A percentile compares a stretch with the other conserved stretches of the same genome.
Evolutionary conservation across 2,329 filamentous ascomycete species (phyloP).

Genomic region (Hymenoscyphus salicellus): DNA sequence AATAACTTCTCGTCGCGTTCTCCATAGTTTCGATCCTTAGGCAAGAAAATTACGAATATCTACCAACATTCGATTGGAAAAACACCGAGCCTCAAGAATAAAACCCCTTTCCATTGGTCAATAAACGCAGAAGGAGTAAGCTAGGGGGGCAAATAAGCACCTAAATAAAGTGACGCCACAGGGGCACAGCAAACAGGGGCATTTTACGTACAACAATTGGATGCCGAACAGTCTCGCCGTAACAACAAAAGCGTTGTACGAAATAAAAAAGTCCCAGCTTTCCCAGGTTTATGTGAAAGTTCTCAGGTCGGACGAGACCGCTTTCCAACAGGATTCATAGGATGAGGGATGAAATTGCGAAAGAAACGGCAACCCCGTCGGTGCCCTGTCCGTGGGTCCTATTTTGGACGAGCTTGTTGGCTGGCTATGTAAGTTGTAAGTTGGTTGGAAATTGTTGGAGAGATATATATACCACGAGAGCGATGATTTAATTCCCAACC

Average conservation of each 20-base stretch:
- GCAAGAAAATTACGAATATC: not conserved
- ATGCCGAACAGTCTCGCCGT: not conserved
- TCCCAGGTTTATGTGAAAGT: too few relatives aligned
- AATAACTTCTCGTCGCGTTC: not conserved
- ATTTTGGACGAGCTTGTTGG: not conserved
- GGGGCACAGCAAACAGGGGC: not conserved
- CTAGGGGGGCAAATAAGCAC: not conserved
- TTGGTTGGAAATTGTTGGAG: not conserved
- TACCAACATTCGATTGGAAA: not conserved
- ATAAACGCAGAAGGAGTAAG: not conserved
- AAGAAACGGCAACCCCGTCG: not conserved
- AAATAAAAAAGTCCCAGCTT: too few relatives aligned
- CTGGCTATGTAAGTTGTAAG: not conserved
- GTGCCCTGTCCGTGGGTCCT: not conserved
- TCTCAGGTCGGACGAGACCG: not conserved
- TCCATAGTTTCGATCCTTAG: not conserved
- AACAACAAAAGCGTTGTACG: not conserved
- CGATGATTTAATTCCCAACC: not conserved
- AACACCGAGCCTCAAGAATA: not conserved
- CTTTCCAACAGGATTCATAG: not conserved
- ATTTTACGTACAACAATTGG: not conserved
- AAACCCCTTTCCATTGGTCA: not conserved
- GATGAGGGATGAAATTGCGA: not conserved
- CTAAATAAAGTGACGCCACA: not conserved
- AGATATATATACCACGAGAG: not conserved